These are phyloP conservation scores for Phytophthora brassicae DNA, from an alignment of 352 stramenopile genomes.

Conservation along the genomic window DNA sequence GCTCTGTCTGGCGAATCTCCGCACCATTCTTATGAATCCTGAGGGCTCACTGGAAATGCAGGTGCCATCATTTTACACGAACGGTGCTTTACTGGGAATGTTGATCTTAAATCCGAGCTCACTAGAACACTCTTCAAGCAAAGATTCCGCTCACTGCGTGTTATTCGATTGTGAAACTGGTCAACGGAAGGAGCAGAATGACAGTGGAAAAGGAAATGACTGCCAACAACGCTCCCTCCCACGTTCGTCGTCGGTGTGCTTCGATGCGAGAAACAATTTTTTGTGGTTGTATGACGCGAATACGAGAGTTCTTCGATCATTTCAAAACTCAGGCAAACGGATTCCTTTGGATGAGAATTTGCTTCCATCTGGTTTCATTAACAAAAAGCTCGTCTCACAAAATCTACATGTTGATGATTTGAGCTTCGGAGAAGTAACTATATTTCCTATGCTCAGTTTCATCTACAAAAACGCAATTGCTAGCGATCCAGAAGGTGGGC, in stretches of 20 bases:
- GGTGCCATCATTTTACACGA: conserved; percentile 39
- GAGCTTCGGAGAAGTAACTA: conserved; percentile 17
- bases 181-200: conserved; percentile 1
- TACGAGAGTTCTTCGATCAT: conserved; percentile 35
- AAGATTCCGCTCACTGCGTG: conserved; percentile 36
- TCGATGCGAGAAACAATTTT: conserved; percentile 54
- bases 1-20: conserved; percentile 10
- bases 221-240: conserved; percentile 13
- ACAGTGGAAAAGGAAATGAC: not conserved
- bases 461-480: conserved; percentile 44
- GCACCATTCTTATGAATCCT: conserved; percentile 5
- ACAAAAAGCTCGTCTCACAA: not conserved
- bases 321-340: conserved; percentile 45
- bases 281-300: conserved; percentile 40
- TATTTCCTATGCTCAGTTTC: conserved; percentile 37
- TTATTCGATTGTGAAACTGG: conserved; percentile 58
- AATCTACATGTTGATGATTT: not conserved
- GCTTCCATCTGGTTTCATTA: conserved; percentile 14
- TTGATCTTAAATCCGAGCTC: conserved; percentile 16
- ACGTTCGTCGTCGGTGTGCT: conserved; percentile 39
- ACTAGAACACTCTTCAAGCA: conserved; percentile 2
- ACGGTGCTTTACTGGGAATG: conserved; percentile 27
- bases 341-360: conserved; percentile 43
- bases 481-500: conserved; percentile 5
- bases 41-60: conserved; percentile 2